Conservation (phyloP, 345 rosid genomes). For the Camelina sativa region DNA sequence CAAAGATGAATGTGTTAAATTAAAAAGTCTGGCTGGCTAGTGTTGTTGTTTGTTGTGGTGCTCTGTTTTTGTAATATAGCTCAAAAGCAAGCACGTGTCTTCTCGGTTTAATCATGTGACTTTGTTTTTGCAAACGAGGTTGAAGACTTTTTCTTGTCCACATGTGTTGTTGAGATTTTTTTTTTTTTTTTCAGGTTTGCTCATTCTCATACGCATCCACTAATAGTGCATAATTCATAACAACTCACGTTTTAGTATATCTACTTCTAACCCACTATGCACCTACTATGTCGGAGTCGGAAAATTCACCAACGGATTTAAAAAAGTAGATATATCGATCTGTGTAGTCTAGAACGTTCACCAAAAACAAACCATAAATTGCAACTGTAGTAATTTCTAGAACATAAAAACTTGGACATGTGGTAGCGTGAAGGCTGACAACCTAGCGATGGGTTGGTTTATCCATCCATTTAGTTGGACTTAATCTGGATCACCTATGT, state of each 20-base stretch:
- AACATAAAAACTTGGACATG: too few species aligned
- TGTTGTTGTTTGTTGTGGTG: neutral
- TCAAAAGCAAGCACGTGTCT: slow-evolving; percentile 27
- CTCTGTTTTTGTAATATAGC: neutral
- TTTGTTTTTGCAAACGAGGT: neutral
- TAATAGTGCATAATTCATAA: neutral
- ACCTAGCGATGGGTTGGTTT: neutral
- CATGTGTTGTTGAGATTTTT: slow-evolving; percentile 39
- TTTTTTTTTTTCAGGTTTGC: neutral
- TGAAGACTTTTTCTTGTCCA: slow-evolving; percentile 32
- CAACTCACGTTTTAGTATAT: slow-evolving; percentile 9
- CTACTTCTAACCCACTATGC: slow-evolving; percentile 26
- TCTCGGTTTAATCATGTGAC: slow-evolving; percentile 41
- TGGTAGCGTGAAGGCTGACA: too few species aligned
- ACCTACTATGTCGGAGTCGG: slow-evolving; percentile 31
- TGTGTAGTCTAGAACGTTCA: neutral
- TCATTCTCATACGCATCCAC: slow-evolving; percentile 25
- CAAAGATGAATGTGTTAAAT: slow-evolving; percentile 3
- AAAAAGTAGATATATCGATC: neutral
- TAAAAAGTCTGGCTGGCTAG: slow-evolving; percentile 13
- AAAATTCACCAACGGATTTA: slow-evolving; percentile 4
- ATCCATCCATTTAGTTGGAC: too few species aligned
- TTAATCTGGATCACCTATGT: too few species aligned
- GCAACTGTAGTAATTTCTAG: neutral
- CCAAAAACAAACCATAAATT: neutral